Evolutionary conservation across 2,329 filamentous ascomycete genomes (phyloP), one percentile per base, ranked within the genome.

Genomic region (Fusarium subglutinans): DNA sequence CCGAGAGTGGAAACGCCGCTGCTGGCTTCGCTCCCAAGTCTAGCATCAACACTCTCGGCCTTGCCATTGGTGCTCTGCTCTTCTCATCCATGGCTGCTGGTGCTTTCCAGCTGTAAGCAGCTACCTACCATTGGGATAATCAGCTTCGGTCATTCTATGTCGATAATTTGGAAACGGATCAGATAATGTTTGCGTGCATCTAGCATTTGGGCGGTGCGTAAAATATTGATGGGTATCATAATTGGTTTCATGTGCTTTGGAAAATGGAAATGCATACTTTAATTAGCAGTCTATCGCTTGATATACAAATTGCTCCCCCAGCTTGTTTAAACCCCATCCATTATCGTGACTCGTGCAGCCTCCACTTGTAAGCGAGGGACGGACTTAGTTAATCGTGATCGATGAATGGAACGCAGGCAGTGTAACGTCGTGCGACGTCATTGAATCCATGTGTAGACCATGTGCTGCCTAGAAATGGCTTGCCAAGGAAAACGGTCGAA

Each of bases 21-120:
- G 55, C 74, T 13, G 69, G 73, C 38, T 38, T 75, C 24, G 59
- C 62, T 17, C 66, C 77, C 26, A 74, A 79, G 73, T 70, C 76
- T 13, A 70, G 76, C 24, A 62, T 82, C 44, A 81, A 63, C 72
- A 82, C 76, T 9, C 44, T 82, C 1, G 83, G 82, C 3, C 58
- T 83, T 18, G 78, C 80, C 6, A 76, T 84, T 8, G 82, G 82
- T 5, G 82, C 81, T 10, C 72, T 84, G 58, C 78, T 84, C 33
- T 76, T 84, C 65, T 83, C 82, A 9, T 82, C 82, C 28, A 69
- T 77, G 24, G 69, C 72, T 55, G 57, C 77, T 24, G 77, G 77
- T 47, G 76, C 74, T 60, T 69, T 79, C 72, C 74, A 77, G 69
- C 60, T 79, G 40, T 79, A 75, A 73, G 74, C 41, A 40, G 35